Base-by-base conservation (phyloP, 371 early-diverging fungal genomes). In the Mucor plumbeus region DNA sequence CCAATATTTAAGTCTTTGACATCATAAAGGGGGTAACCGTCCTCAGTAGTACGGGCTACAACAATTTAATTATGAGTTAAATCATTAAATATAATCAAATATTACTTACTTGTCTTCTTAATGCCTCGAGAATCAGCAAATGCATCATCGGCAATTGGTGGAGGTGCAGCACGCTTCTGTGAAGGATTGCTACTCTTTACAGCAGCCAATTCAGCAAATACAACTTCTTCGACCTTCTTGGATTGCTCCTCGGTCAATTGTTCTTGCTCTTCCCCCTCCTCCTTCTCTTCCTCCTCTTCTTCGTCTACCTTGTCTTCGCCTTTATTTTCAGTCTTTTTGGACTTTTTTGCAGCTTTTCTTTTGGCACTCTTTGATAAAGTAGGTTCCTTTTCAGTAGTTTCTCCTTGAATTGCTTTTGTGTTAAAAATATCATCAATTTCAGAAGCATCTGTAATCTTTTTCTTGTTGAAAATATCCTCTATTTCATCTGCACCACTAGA, bases 401-500 rank as follows among this genome's bases (percentile, higher is more conserved):
- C 57, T 8, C n/a, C 59, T 7, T 67, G 69, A 39, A 63, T 61
- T 10, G 61, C 65, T 53, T 74, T 77, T 13, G 56, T 74, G 7
- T 77, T 67, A 35, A 83, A 83, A 35, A 83, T 83, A 63, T 83
- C 84, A 57, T 83, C 84, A 40, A 83, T 83, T 68, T 83, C 84
- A 54, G 79, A 74, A 50, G 72, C 44, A 13, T 55, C 61, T 9
- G 31, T n/a, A 3, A 57, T 8, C n/a, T 69, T 72, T 36, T 58
- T 60, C 10, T 62, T 61, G 17, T 26, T 63, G 35, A 63, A 68
- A 36, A 63, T 68, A 31, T 68, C 68, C 14, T 68, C 68, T 1
- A 68, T 63, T 43, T 67, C 68, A 34, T 65, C 57, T 19, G 40
- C 17, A 35, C 56, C 31, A 7, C 57, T 33, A 38, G 54, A 34